A percentile compares a stretch with the other conserved stretches of the same genome.
Evolutionary conservation across 2,329 filamentous ascomycete species (phyloP).

Genomic region (Colletotrichum eleusines): DNA sequence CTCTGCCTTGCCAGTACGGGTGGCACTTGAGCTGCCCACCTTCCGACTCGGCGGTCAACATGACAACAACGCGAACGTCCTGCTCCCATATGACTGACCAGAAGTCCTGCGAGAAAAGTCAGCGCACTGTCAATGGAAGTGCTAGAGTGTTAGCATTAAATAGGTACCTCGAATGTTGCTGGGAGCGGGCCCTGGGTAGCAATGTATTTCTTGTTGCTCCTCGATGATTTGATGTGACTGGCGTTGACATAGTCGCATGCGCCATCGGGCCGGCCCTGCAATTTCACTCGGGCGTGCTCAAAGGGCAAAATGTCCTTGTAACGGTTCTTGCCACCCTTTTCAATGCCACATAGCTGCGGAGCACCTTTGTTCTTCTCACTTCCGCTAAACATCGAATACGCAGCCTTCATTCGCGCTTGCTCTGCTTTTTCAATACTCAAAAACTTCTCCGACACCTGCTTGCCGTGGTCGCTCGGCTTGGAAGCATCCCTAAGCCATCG

Average conservation of each 20-base stretch:
- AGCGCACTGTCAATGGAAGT: not conserved
- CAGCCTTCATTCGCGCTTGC: conserved; percentile 92
- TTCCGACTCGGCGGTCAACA: conserved; percentile 95
- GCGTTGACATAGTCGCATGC: conserved; percentile 96
- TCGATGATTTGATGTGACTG: conserved; percentile 82
- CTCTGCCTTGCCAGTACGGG: conserved; percentile 86
- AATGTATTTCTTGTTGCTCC: conserved; percentile 93
- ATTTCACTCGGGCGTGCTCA: conserved; percentile 88
- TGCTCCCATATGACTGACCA: conserved; percentile 99
- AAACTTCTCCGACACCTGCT: conserved; percentile 85
- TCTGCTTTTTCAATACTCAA: conserved; percentile 86
- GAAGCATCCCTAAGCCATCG: conserved; percentile 81
- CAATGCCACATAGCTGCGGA: conserved; percentile 84
- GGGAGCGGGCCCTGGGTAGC: conserved; percentile 95
- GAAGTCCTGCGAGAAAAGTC: conserved; percentile 78
- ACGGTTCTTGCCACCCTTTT: conserved; percentile 94
- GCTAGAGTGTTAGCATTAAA: not conserved
- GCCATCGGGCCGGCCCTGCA: conserved; percentile 75
- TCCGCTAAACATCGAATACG: conserved; percentile 63
- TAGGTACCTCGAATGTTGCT: conserved; percentile 85
- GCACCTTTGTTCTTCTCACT: conserved; percentile 47
- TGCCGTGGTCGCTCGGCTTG: conserved; percentile 78
- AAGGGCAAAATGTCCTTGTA: conserved; percentile 99
- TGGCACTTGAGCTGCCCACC: conserved; percentile 96
- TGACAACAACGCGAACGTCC: conserved; percentile 93